phyloP scores from a whole-genome alignment of 305 asterid species.

The Petunia hybrid region DNA sequence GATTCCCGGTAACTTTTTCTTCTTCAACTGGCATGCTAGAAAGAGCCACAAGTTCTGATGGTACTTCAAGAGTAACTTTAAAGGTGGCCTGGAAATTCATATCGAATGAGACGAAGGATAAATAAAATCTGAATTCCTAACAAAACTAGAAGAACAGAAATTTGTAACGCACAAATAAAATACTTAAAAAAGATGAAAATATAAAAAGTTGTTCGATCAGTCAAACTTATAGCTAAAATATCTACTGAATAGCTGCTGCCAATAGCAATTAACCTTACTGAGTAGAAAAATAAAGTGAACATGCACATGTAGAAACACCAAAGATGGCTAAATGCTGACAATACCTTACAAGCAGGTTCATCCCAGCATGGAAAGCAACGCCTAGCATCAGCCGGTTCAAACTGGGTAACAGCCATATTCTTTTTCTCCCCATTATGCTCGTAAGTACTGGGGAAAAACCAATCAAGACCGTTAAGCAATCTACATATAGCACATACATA shows the following conservation, averaged over 20 bases:
- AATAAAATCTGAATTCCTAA: neutral
- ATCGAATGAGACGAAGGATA: constrained; percentile 33
- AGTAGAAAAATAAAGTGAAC: constrained; percentile 25
- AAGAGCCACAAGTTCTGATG: constrained; percentile 88
- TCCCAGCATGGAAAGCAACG: constrained; percentile 99
- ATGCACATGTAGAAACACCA: constrained; percentile 19
- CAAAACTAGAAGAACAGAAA: neutral
- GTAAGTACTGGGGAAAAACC: constrained; percentile 64
- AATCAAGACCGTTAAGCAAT: constrained; percentile 34
- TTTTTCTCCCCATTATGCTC: constrained; percentile 89
- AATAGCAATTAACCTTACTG: constrained; percentile 1
- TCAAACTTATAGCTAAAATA: neutral
- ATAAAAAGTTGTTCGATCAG: constrained; percentile 4
- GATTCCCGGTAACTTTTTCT: constrained; percentile 71
- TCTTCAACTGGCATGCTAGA: constrained; percentile 90
- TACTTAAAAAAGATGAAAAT: neutral
- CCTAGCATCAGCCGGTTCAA: constrained; percentile 99
- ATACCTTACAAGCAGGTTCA: constrained; percentile 97
- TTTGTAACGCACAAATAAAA: constrained; percentile 16
- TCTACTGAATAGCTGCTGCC: neutral
- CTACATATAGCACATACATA: constrained; percentile 22
- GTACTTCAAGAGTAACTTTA: constrained; percentile 96
- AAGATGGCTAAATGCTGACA: constrained; percentile 20
- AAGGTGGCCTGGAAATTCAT: constrained; percentile 74
- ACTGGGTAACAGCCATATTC: constrained; percentile 99